phyloP scores from a whole-genome alignment of 2,329 filamentous ascomycete species.

The Xylaria sp. region DNA sequence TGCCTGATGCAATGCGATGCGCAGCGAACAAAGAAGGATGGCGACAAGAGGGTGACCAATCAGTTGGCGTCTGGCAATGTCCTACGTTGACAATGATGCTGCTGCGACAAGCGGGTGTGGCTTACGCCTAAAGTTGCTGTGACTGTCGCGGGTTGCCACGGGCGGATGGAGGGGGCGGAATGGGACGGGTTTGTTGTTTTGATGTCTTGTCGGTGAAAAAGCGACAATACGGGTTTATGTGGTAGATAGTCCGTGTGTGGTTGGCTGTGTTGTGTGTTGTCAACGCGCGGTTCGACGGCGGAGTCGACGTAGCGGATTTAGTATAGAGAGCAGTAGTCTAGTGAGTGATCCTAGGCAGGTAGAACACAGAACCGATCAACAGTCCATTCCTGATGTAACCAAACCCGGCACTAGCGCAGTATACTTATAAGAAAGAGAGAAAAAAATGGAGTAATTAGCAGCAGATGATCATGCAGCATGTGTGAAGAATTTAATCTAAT shows the following conservation, averaged over 20 bases:
- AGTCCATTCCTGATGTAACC: constrained; percentile 20
- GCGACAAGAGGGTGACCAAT: constrained; percentile 8
- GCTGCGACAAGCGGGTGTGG: neutral
- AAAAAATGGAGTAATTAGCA: constrained; percentile 29
- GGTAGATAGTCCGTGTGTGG: neutral
- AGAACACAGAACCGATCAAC: constrained; percentile 1
- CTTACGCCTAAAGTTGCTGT: neutral
- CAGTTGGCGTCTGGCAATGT: constrained; percentile 12
- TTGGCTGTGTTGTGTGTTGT: constrained; percentile 24
- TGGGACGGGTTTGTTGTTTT: neutral
- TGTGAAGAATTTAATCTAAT: no score
- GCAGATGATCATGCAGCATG: neutral
- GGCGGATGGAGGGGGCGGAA: neutral
- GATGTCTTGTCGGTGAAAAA: neutral
- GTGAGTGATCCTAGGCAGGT: no score
- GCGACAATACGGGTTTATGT: neutral
- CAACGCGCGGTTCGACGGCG: constrained; percentile 20
- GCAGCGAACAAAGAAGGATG: constrained; percentile 23
- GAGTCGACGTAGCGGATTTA: constrained; percentile 6
- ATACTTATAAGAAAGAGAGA: constrained; percentile 6
- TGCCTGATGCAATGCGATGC: constrained; percentile 18
- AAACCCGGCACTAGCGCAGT: neutral
- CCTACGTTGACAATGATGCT: neutral
- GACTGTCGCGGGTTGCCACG: neutral
- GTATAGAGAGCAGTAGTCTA: neutral